phyloP scores from a whole-genome alignment of 2,329 filamentous ascomycete genomes.

The Didymellaceae sp. region DNA sequence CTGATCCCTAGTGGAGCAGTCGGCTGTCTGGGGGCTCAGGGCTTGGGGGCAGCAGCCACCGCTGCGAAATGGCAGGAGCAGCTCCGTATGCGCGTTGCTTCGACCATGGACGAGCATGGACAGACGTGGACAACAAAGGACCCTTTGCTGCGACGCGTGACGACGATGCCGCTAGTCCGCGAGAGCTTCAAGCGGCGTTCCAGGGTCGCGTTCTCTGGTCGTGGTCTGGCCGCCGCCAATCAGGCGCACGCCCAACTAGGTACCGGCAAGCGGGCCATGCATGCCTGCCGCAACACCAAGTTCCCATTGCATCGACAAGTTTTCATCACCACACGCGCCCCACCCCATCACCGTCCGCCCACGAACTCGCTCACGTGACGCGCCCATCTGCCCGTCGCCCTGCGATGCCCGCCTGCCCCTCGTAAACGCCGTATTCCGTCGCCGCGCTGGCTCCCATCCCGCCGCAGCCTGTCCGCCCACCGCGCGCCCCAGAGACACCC shows the following conservation, averaged over 20 bases:
- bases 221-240: background rate
- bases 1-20: conserved; percentile 15
- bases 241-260: background rate
- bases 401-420: conserved; percentile 34
- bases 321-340: conserved; percentile 25
- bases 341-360: conserved; percentile 24
- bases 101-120: background rate
- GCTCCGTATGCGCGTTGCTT: background rate
- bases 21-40: background rate
- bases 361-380: conserved; percentile 18
- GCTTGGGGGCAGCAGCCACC: conserved; percentile 6
- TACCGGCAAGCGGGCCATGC: background rate
- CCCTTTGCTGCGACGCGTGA: background rate
- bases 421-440: conserved; percentile 24
- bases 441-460: conserved; percentile 48
- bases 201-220: background rate
- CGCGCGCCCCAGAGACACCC: conserved; percentile 29
- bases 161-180: background rate
- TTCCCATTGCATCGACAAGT: conserved; percentile 20
- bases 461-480: conserved; percentile 36
- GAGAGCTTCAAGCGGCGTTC: background rate
- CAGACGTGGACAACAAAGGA: background rate
- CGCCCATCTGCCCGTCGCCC: conserved; percentile 14
- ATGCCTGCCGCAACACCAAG: conserved; percentile 15
- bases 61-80: background rate